These are phyloP conservation scores for Aspergillus spinulosporus DNA, from an alignment of 2,329 filamentous ascomycete genomes.

Conservation along the genomic window DNA sequence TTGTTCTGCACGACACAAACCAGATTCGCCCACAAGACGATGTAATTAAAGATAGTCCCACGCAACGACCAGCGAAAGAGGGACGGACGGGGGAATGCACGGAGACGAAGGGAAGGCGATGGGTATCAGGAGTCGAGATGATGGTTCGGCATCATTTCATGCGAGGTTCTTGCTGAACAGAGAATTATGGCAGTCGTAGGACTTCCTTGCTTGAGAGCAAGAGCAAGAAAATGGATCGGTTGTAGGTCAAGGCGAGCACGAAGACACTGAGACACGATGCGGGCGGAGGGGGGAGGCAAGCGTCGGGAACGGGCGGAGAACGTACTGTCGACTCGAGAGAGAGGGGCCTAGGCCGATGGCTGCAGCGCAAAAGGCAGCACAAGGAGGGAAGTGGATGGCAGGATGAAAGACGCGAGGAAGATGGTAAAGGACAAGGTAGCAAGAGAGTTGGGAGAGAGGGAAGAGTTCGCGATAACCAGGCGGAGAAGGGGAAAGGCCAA, in stretches of 20 bases:
- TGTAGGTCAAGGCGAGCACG: neutral
- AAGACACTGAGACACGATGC: neutral
- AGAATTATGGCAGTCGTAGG: neutral
- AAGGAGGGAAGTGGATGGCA: neutral
- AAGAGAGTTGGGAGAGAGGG: constrained; percentile 19
- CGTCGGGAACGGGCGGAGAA: constrained; percentile 6
- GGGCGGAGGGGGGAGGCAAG: neutral
- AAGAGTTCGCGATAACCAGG: constrained; percentile 31
- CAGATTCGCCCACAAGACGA: constrained; percentile 1
- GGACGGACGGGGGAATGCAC: constrained; percentile 7
- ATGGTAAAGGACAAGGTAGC: constrained; percentile 71
- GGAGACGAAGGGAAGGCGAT: constrained; percentile 5
- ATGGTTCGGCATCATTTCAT: constrained; percentile 25
- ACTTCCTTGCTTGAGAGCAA: constrained; percentile 1
- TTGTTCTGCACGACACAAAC: neutral
- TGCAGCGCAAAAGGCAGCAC: constrained; percentile 32
- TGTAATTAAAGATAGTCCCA: constrained; percentile 3
- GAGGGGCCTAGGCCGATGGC: constrained; percentile 79
- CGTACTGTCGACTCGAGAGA: constrained; percentile 56
- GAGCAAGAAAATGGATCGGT: neutral
- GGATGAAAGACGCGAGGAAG: constrained; percentile 11
- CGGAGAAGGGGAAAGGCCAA: constrained; percentile 26
- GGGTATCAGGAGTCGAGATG: constrained; percentile 20
- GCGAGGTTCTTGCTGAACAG: constrained; percentile 2
- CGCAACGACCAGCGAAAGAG: constrained; percentile 11